Evolutionary conservation across 2,329 filamentous ascomycete genomes (phyloP), one percentile per base, ranked within the genome.

Genomic region (Dactylellina cionopaga): DNA sequence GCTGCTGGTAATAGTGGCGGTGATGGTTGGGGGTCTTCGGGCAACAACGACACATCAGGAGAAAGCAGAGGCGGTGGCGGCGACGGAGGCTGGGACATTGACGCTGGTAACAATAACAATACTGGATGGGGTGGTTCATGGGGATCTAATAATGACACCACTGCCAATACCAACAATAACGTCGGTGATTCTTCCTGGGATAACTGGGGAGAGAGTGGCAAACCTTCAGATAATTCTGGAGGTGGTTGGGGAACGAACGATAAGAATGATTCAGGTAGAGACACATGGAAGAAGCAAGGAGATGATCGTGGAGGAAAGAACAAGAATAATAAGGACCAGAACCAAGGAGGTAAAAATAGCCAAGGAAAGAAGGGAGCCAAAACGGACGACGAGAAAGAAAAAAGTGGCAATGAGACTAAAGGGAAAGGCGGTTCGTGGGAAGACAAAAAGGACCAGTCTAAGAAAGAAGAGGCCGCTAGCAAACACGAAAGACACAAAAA

Each of bases 331-430:
- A 56, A 66, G 25, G 41, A 43, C 9, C 37, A 47, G 25, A 54
- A 65, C 13, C 37, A 66, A 55, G 37, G 37, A 7, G 54, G 49
- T 1, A 70, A 59, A n/a, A 49, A 51, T 22, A 58, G 58, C 11
- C 35, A 64, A 41, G 37, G 59, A n/a, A 66, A 60, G 13, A 60
- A 62, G n/a, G 58, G 68, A 24, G 25, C 13, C 11, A 60, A 59
- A 27, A 54, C 35, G 5, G 59, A 65, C 15, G 54, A 65, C 10
- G 65, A 63, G 2, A 54, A 29, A 25, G 58, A 64, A 2, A 62
- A 37, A 31, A 33, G 37, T 7, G 47, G 49, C 11, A 44, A 11
- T 24, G 25, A 44, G 9, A 31, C 44, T 41, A 52, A 51, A 11
- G 46, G 31, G 11, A 51, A 55, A 15, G 51, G 51, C 15, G 51